These are phyloP conservation scores for Colletotrichum lentis DNA, from an alignment of 2,329 filamentous ascomycete genomes.

Conservation along the genomic window DNA sequence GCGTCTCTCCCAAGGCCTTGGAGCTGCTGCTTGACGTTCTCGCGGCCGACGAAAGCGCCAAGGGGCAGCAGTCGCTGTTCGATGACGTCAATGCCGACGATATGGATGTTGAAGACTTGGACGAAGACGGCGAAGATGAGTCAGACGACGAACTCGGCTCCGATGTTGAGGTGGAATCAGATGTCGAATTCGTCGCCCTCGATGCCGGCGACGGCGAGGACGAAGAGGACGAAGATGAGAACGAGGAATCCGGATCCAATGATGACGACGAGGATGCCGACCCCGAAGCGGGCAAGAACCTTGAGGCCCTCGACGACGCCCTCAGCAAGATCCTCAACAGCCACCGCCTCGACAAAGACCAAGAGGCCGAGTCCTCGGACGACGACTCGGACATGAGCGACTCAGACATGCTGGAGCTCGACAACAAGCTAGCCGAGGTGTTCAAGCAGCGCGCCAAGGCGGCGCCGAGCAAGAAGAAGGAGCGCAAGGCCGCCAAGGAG, in stretches of 20 bases:
- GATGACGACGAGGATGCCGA: slow-evolving; percentile 54
- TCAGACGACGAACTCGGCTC: slow-evolving; percentile 53
- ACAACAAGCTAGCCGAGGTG: slow-evolving; percentile 82
- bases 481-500: slow-evolving; percentile 86
- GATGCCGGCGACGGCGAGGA: slow-evolving; percentile 53
- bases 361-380: slow-evolving; percentile 63
- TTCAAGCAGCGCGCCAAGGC: slow-evolving; percentile 78
- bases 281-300: slow-evolving; percentile 54
- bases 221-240: slow-evolving; percentile 53
- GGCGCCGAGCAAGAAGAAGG: slow-evolving; percentile 75
- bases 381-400: slow-evolving; percentile 89
- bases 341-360: slow-evolving; percentile 68
- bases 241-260: slow-evolving; percentile 54
- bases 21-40: slow-evolving; percentile 73
- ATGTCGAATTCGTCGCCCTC: slow-evolving; percentile 60
- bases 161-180: slow-evolving; percentile 57
- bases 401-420: slow-evolving; percentile 91
- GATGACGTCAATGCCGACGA: slow-evolving; percentile 64
- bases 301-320: slow-evolving; percentile 71
- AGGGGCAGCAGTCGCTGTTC: slow-evolving; percentile 88
- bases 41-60: slow-evolving; percentile 78
- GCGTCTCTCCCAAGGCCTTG: slow-evolving; percentile 77
- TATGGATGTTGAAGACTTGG: slow-evolving; percentile 50
- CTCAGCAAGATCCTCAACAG: slow-evolving; percentile 82
- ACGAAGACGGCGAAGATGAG: slow-evolving; percentile 53